Evolutionary conservation across 2,329 filamentous ascomycete genomes (phyloP), one percentile per base, ranked within the genome.

Genomic region (Aspergillus sp.): DNA sequence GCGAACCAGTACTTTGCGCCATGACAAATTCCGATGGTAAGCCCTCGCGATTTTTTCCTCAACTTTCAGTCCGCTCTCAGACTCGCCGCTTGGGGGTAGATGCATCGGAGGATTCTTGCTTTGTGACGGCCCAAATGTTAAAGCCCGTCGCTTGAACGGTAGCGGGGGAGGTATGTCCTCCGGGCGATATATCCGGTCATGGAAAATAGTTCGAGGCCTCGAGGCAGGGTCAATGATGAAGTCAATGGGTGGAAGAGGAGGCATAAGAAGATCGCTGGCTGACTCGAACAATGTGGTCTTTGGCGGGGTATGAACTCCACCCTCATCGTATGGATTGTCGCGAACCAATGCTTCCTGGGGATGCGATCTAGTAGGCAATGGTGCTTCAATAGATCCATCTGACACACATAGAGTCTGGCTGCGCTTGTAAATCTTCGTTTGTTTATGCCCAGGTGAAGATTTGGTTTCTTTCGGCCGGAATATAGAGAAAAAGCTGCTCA

Each of bases 21-120:
- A 98, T 1, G 88, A 88, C 13, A 98, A 70, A 50, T 89, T 89
- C 9, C 83, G 82, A 65, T 98, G 93, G 68, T 98, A 98, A 10
- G 90, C 93, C 37, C 93, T 81, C 2, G 93, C 93, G 53, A 98
- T 98, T 69, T 96, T 97, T 66, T 98, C 93, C 66, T 98, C 93
- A 1, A 97, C 90, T 50, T 87, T 88, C 82, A 97, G 90, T 50
- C 67, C 68, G 41, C 58, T 63, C 37, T 57, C 54, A 37, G 52
- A 46, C 33, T 42, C 45, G 39, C 51, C 48, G 39, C 33, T 42
- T 10, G 35, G 36, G 7, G 27, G 38, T 37, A 36, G 42, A 6
- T 40, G 43, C 5, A 49, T 39, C 10, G 45, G 56, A 5, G 51
- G 47, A 35, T 46, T 42, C 40, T 54, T 54, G 35, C 38, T 49